Conservation (phyloP, 164 flowering plant species). For the Santalum album region DNA sequence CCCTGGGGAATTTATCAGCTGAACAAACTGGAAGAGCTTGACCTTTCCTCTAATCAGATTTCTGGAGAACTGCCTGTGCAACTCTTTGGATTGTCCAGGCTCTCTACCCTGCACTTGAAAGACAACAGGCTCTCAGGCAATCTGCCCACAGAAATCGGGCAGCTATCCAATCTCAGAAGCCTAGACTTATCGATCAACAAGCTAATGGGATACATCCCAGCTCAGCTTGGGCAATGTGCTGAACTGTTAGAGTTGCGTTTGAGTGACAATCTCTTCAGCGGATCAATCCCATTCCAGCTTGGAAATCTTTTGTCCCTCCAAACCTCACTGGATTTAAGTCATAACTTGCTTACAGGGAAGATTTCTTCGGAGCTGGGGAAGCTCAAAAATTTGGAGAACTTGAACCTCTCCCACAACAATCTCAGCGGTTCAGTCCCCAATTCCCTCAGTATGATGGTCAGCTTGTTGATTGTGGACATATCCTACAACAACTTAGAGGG, state of each 20-base stretch:
- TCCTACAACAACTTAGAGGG: slow-evolving; percentile 24
- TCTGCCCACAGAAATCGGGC: slow-evolving; percentile 14
- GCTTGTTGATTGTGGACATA: slow-evolving; percentile 16
- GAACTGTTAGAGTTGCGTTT: slow-evolving; percentile 14
- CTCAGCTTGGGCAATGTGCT: slow-evolving; percentile 12
- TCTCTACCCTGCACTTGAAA: slow-evolving; percentile 24
- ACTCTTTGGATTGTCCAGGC: slow-evolving; percentile 14
- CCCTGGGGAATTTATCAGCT: slow-evolving; percentile 33
- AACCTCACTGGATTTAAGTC: slow-evolving; percentile 19
- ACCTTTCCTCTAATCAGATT: slow-evolving; percentile 24
- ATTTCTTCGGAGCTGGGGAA: slow-evolving; percentile 15
- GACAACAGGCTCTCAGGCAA: slow-evolving; percentile 21
- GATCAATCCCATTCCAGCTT: slow-evolving; percentile 19
- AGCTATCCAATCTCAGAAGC: slow-evolving; percentile 8
- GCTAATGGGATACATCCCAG: slow-evolving; percentile 16
- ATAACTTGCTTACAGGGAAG: slow-evolving; percentile 18
- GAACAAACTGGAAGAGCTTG: slow-evolving; percentile 15
- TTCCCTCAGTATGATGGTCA: slow-evolving; percentile 13
- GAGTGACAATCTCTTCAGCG: slow-evolving; percentile 19
- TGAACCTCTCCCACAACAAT: slow-evolving; percentile 25
- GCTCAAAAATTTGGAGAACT: slow-evolving; percentile 9
- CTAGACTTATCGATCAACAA: slow-evolving; percentile 24
- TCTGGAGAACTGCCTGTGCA: slow-evolving; percentile 29
- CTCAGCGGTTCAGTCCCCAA: slow-evolving; percentile 20
- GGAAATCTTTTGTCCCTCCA: slow-evolving; percentile 15